Conservation (phyloP, 495 filamentous ascomycete species). For the Tuber aestivum region DNA sequence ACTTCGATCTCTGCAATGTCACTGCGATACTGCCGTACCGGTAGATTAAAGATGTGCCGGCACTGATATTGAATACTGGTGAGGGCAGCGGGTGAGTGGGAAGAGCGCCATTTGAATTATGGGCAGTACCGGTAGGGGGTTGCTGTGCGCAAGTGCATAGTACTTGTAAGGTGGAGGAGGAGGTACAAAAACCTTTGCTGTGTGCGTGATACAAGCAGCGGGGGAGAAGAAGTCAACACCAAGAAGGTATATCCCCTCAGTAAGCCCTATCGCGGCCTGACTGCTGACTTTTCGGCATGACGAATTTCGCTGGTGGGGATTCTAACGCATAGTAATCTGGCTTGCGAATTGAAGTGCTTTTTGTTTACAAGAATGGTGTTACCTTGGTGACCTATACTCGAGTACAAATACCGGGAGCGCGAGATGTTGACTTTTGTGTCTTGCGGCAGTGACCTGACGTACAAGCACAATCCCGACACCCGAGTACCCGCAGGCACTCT, state of each 20-base stretch:
- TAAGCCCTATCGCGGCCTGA: constrained; percentile 6
- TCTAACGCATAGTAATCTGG: constrained; percentile 7
- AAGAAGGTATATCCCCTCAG: constrained; percentile 23
- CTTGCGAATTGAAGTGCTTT: not conserved
- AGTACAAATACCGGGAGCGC: no score
- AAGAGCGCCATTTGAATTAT: not conserved
- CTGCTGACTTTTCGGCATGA: constrained; percentile 9
- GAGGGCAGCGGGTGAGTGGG: not conserved
- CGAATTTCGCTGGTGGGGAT: not conserved
- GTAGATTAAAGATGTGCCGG: not conserved
- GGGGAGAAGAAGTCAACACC: constrained; percentile 8
- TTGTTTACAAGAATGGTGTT: not conserved
- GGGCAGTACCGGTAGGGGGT: not conserved
- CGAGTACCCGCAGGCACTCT: not conserved
- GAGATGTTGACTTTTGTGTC: not conserved
- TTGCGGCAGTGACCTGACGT: not conserved
- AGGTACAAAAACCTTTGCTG: not conserved
- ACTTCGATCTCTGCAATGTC: not conserved
- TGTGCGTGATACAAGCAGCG: not conserved
- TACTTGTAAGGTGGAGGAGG: not conserved
- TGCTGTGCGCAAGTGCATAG: not conserved
- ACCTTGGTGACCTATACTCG: not conserved
- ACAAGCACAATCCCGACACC: not conserved
- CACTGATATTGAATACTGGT: not conserved
- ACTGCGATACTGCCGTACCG: not conserved